Percentiles rank a stretch among this genome's conserved stretches.
These are phyloP conservation scores for Alnus glutinosa DNA, from an alignment of 306 rosid species.

Conservation along the genomic window DNA sequence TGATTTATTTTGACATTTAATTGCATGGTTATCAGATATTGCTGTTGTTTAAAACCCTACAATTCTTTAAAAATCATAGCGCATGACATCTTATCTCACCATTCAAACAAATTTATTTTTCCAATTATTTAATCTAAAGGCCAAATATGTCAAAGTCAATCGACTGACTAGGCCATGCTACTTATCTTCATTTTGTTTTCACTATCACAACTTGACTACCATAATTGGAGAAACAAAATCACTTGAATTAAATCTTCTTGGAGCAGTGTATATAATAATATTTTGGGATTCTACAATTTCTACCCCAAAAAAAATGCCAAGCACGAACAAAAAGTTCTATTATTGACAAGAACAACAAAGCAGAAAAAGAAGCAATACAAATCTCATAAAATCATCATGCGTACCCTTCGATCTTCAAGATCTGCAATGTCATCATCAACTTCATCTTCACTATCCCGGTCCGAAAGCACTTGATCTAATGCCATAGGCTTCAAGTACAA, in stretches of 20 bases:
- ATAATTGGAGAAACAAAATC: background rate
- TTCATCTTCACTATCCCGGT: constrained; percentile 92
- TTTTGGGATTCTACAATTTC: background rate
- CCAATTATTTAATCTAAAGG: background rate
- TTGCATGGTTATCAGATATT: background rate
- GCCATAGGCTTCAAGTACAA: constrained; percentile 76
- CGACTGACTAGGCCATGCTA: background rate
- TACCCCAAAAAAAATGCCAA: constrained; percentile 19
- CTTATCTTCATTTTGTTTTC: background rate
- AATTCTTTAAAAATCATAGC: background rate
- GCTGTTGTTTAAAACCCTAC: background rate
- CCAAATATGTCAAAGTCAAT: background rate
- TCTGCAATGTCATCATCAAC: constrained; percentile 90
- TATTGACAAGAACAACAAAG: constrained; percentile 30
- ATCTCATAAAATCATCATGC: constrained; percentile 21
- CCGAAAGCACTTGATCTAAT: constrained; percentile 81
- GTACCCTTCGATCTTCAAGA: constrained; percentile 96
- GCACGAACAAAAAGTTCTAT: background rate
- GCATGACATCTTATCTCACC: background rate
- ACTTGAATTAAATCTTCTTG: background rate
- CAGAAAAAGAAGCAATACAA: constrained; percentile 15
- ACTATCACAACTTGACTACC: background rate
- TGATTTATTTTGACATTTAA: too few species aligned
- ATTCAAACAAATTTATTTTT: background rate
- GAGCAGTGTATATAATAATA: background rate